A percentile compares a stretch with the other conserved stretches of the same genome.
phyloP scores from a whole-genome alignment of 2,329 filamentous ascomycete genomes.

The Colletotrichum magnum region DNA sequence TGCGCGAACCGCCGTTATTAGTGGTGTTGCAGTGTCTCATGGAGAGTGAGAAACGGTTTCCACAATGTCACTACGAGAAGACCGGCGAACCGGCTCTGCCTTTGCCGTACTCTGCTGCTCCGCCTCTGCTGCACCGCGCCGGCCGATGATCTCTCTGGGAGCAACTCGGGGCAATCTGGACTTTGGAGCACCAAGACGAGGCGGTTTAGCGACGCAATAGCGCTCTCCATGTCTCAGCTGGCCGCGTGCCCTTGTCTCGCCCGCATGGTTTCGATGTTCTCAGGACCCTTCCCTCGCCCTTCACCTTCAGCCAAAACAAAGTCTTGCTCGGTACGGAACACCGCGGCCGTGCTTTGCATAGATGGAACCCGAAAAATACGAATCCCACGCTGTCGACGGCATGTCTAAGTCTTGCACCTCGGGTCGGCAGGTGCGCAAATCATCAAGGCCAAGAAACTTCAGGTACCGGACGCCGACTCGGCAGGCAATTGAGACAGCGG shows the following conservation, averaged over 20 bases:
- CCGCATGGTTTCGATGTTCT: slow-evolving; percentile 2
- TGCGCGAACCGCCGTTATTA: slow-evolving; percentile 14
- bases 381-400: slow-evolving; percentile 14
- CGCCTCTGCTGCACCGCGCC: slow-evolving; percentile 10
- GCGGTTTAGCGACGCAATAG: slow-evolving; percentile 20
- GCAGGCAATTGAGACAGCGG: slow-evolving; percentile 2
- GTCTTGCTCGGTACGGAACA: not conserved
- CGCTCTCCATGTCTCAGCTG: slow-evolving; percentile 9
- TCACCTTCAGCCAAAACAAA: no score
- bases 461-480: slow-evolving; percentile 22
- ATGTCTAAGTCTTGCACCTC: not conserved
- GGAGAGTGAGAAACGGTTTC: slow-evolving; percentile 18
- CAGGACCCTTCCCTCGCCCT: not conserved
- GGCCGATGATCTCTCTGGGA: not conserved
- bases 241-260: not conserved
- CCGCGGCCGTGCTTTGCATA: slow-evolving; percentile 1
- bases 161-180: not conserved
- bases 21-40: slow-evolving; percentile 28
- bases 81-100: not conserved
- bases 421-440: slow-evolving; percentile 28
- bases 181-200: slow-evolving; percentile 13
- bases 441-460: slow-evolving; percentile 13
- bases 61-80: slow-evolving; percentile 8
- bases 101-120: not conserved
- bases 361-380: slow-evolving; percentile 21